A percentile compares a stretch with the other conserved stretches of the same genome.
Evolutionary conservation across 345 rosid genomes (phyloP).

Genomic region (Eucalyptus paniculata): DNA sequence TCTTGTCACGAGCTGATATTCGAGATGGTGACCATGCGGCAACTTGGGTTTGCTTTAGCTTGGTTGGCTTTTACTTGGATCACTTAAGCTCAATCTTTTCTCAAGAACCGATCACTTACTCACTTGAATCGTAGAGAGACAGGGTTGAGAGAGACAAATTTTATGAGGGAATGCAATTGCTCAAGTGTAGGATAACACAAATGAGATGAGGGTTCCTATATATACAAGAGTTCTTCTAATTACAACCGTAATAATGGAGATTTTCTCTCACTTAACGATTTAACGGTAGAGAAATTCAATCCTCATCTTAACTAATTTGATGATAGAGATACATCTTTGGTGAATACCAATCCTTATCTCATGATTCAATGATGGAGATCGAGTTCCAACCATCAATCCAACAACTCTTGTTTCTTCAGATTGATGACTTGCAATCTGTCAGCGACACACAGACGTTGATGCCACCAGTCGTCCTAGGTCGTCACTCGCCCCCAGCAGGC

Average conservation of each 20-base stretch:
- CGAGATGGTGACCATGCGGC: background rate
- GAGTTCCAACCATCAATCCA: background rate
- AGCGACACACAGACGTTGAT: background rate
- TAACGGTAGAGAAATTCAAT: background rate
- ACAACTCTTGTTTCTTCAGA: background rate
- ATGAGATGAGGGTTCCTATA: background rate
- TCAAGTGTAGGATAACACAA: background rate
- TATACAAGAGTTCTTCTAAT: background rate
- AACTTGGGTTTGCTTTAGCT: background rate
- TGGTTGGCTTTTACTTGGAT: background rate
- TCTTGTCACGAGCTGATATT: background rate
- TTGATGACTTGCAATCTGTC: background rate
- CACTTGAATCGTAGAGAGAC: background rate
- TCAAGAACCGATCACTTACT: background rate
- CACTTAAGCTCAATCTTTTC: background rate
- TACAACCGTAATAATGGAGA: background rate
- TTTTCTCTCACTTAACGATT: background rate
- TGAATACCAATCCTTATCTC: background rate
- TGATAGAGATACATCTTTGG: background rate
- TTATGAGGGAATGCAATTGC: background rate
- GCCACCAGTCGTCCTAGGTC: background rate
- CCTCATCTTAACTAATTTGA: background rate
- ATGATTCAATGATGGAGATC: background rate
- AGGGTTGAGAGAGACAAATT: background rate
- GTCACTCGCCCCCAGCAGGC: background rate